These are phyloP conservation scores for Diaporthe vexans DNA, from an alignment of 2,329 filamentous ascomycete genomes.

Conservation along the genomic window DNA sequence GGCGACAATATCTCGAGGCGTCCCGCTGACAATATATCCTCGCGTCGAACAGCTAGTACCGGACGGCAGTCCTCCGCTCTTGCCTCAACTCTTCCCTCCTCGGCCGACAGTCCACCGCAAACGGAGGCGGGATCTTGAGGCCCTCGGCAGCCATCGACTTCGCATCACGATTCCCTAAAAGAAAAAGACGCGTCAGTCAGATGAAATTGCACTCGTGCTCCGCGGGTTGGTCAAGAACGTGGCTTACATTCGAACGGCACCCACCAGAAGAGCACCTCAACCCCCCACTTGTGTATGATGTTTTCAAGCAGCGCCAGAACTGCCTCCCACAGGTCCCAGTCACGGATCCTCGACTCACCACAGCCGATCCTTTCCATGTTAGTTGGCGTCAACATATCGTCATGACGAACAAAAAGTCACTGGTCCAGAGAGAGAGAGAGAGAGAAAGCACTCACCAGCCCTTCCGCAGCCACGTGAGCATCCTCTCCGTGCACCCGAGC, in stretches of 20 bases:
- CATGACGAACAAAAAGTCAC: too few relatives aligned
- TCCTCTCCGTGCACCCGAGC: slow-evolving; percentile 1
- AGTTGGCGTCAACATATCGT: too few relatives aligned
- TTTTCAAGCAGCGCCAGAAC: background rate
- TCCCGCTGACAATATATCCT: too few relatives aligned
- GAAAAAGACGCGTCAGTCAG: too few relatives aligned
- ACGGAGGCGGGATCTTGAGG: background rate
- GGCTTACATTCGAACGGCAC: slow-evolving; percentile 9
- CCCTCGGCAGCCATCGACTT: background rate
- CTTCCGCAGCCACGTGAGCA: background rate
- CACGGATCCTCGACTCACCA: slow-evolving; percentile 2
- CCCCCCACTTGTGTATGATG: background rate
- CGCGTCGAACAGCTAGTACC: too few relatives aligned
- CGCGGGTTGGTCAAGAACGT: too few relatives aligned
- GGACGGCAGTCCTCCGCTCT: too few relatives aligned
- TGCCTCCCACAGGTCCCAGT: slow-evolving; percentile 25
- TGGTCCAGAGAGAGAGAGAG: too few relatives aligned
- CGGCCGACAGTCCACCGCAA: too few relatives aligned
- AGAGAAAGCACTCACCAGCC: slow-evolving; percentile 6
- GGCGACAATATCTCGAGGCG: too few relatives aligned
- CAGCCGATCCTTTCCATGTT: slow-evolving; percentile 5
- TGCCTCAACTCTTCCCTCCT: background rate
- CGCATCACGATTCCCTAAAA: slow-evolving; percentile 15
- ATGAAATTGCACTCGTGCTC: too few relatives aligned
- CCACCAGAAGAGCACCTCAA: slow-evolving; percentile 34